phyloP scores from a whole-genome alignment of 441 rosid species.

The Breynia disticha region DNA sequence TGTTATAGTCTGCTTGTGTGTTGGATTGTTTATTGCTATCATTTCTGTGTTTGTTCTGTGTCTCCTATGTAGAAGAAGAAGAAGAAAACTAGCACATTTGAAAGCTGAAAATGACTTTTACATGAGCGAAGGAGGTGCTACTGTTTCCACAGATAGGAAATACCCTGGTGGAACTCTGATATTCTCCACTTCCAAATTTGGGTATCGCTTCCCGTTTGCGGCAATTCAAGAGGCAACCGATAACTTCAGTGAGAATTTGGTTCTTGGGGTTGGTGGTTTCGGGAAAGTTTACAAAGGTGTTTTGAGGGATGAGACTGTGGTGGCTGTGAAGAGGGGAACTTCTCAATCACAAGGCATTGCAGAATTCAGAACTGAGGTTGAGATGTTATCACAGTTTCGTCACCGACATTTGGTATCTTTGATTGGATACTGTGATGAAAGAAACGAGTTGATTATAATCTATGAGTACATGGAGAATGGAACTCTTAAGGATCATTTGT shows the following conservation, averaged over 20 bases:
- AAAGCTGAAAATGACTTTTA: too few relatives aligned
- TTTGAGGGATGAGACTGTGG: slow-evolving; percentile 47
- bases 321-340: slow-evolving; percentile 76
- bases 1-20: slow-evolving; percentile 34
- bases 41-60: slow-evolving; percentile 26
- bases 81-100: slow-evolving; percentile 20
- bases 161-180: slow-evolving; percentile 17
- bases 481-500: slow-evolving; percentile 57
- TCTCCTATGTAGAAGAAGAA: slow-evolving; percentile 32
- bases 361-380: slow-evolving; percentile 71
- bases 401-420: slow-evolving; percentile 82
- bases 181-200: slow-evolving; percentile 48
- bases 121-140: slow-evolving; percentile 17
- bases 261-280: slow-evolving; percentile 79
- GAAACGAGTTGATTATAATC: slow-evolving; percentile 67
- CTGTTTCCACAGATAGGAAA: not conserved
- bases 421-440: slow-evolving; percentile 73
- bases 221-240: slow-evolving; percentile 65
- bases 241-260: slow-evolving; percentile 46
- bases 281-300: slow-evolving; percentile 79
- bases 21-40: slow-evolving; percentile 26
- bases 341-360: slow-evolving; percentile 53
- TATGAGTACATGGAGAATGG: slow-evolving; percentile 89
- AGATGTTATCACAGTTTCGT: slow-evolving; percentile 77
- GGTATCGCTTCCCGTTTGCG: slow-evolving; percentile 54